phyloP scores from a whole-genome alignment of 2,329 filamentous ascomycete genomes.

The Penicillium nordicum region DNA sequence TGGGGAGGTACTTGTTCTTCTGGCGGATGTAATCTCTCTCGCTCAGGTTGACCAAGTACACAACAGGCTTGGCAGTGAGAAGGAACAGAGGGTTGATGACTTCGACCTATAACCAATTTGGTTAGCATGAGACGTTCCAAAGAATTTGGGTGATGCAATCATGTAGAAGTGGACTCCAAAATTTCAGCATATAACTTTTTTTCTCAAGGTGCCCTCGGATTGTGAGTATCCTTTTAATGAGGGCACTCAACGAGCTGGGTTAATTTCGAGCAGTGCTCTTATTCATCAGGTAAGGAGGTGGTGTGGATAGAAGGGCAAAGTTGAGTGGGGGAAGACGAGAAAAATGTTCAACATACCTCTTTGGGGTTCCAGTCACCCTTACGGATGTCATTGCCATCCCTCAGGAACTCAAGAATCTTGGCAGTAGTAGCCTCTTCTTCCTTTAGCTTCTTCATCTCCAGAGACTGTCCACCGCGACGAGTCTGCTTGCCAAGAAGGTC shows the following conservation, averaged over 20 bases:
- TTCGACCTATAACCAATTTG: slow-evolving; percentile 66
- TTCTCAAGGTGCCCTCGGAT: slow-evolving; percentile 80
- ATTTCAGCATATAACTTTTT: slow-evolving; percentile 67
- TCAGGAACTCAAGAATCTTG: slow-evolving; percentile 78
- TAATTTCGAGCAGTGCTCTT: slow-evolving; percentile 93
- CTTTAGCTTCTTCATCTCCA: slow-evolving; percentile 96
- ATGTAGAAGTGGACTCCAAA: slow-evolving; percentile 37
- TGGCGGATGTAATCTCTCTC: slow-evolving; percentile 97
- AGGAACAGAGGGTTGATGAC: slow-evolving; percentile 96
- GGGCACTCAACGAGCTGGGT: slow-evolving; percentile 98
- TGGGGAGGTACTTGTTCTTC: slow-evolving; percentile 98
- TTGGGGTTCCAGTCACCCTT: slow-evolving; percentile 87
- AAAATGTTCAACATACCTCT: slow-evolving; percentile 64
- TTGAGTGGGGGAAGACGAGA: slow-evolving; percentile 3
- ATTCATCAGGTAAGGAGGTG: slow-evolving; percentile 76
- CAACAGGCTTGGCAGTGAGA: slow-evolving; percentile 91
- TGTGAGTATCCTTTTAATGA: slow-evolving; percentile 62
- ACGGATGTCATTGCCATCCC: slow-evolving; percentile 88
- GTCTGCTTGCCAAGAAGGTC: slow-evolving; percentile 94
- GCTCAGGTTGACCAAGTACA: slow-evolving; percentile 94
- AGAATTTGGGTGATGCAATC: slow-evolving; percentile 14
- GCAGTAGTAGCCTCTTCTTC: slow-evolving; percentile 92
- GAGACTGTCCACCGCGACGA: slow-evolving; percentile 83
- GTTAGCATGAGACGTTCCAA: slow-evolving; percentile 20
- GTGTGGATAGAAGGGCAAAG: not conserved